These are phyloP conservation scores for Bolboschoenus planiculmis DNA, from an alignment of 176 grass and related monocot genomes.

Conservation along the genomic window DNA sequence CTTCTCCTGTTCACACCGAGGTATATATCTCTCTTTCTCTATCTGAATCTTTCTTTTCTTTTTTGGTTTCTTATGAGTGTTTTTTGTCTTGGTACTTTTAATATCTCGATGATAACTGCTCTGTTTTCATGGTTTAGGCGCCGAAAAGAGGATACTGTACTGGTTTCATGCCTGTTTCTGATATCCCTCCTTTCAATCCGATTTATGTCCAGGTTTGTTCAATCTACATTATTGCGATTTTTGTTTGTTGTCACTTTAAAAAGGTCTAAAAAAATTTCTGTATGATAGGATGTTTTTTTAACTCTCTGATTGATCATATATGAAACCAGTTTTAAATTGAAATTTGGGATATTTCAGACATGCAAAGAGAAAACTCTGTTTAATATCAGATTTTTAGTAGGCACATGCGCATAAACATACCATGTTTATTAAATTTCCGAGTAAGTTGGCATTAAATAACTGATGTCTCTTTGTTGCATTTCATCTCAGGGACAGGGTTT, in stretches of 20 bases:
- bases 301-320: background rate
- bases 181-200: background rate
- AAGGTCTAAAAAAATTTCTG: background rate
- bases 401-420: background rate
- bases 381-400: background rate
- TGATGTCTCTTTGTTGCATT: background rate
- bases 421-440: background rate
- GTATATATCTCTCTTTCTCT: background rate
- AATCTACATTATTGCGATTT: background rate
- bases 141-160: background rate
- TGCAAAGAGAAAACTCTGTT: background rate
- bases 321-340: background rate
- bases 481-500: background rate
- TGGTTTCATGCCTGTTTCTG: background rate
- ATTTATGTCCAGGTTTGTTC: slow-evolving; percentile 6
- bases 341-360: background rate
- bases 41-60: background rate
- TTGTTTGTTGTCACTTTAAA: background rate
- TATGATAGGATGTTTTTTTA: background rate
- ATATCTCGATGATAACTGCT: background rate
- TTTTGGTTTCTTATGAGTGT: background rate
- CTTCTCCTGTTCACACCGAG: background rate
- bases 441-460: slow-evolving; percentile 9
- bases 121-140: background rate
- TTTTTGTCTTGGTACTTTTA: background rate